A percentile compares a stretch with the other conserved stretches of the same genome.
These are phyloP conservation scores for Candida lessepsii DNA, from an alignment of 805 yeast species.

Conservation along the genomic window DNA sequence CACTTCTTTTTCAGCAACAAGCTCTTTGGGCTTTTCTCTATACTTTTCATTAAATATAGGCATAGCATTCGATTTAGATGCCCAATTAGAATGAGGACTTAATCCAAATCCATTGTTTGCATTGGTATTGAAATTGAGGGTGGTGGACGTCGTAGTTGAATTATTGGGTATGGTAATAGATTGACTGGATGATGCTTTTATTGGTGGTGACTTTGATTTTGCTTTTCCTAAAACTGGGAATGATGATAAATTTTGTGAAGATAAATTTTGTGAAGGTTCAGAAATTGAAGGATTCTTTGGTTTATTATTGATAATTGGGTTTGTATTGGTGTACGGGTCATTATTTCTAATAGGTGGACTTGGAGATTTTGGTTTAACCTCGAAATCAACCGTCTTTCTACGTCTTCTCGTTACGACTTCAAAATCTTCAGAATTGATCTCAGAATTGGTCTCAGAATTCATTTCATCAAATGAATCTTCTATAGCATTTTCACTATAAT, in stretches of 20 bases:
- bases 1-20: not conserved
- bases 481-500: conserved; percentile 19
- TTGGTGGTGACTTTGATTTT: not conserved
- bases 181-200: not conserved
- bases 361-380: conserved; percentile 6
- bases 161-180: too few species aligned
- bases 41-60: conserved; percentile 11
- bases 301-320: not conserved
- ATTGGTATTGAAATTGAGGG: not conserved
- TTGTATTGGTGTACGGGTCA: not conserved
- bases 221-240: conserved; percentile 7
- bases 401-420: conserved; percentile 25
- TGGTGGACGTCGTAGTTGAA: too few species aligned
- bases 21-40: not conserved
- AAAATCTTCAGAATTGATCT: conserved; percentile 17
- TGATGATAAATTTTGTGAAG: not conserved
- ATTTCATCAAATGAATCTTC: conserved; percentile 16
- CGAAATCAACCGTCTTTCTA: conserved; percentile 7
- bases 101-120: conserved; percentile 14
- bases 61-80: conserved; percentile 17
- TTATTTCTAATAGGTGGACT: conserved; percentile 7
- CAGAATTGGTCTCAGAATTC: not conserved
- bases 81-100: conserved; percentile 30
- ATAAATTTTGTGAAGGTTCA: not conserved
- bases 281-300: not conserved